A percentile compares a stretch with the other conserved stretches of the same genome.
Evolutionary conservation across 306 rosid species (phyloP).

Genomic region (Gastrolobium villosum): DNA sequence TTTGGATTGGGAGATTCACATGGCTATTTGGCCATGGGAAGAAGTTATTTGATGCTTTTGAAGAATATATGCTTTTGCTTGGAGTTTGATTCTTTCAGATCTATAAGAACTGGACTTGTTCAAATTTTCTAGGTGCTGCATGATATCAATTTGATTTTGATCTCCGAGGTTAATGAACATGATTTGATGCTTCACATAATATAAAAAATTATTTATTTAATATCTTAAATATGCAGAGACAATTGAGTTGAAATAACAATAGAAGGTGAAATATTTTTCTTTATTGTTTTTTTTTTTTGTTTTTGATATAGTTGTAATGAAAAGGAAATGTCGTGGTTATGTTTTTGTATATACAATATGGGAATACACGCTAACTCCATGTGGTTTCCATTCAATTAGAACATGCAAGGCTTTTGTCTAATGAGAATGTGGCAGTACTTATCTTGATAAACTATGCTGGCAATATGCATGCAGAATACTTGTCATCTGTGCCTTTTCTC

Average conservation of each 20-base stretch:
- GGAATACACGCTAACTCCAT: background rate
- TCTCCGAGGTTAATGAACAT: conserved; percentile 11
- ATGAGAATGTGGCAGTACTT: conserved; percentile 26
- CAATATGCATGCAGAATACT: conserved; percentile 41
- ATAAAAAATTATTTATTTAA: background rate
- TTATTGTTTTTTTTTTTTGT: conserved; percentile 22
- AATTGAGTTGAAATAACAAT: background rate
- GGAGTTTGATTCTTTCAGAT: background rate
- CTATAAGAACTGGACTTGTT: background rate
- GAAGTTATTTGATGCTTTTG: conserved; percentile 3
- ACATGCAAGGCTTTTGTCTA: conserved; percentile 10
- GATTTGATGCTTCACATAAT: background rate
- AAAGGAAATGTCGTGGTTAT: conserved; percentile 31
- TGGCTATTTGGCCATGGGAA: background rate
- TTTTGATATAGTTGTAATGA: background rate
- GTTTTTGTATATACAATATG: conserved; percentile 30
- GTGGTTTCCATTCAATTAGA: conserved; percentile 18
- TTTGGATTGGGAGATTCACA: background rate
- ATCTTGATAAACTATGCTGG: conserved; percentile 42
- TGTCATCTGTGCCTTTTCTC: conserved; percentile 24
- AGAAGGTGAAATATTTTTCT: background rate
- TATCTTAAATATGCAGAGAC: conserved; percentile 10
- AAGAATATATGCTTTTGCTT: background rate
- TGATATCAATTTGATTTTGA: conserved; percentile 3
- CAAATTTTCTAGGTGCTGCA: background rate